These are phyloP conservation scores for Dalbergia oliveri DNA, from an alignment of 306 rosid species.

Conservation along the genomic window DNA sequence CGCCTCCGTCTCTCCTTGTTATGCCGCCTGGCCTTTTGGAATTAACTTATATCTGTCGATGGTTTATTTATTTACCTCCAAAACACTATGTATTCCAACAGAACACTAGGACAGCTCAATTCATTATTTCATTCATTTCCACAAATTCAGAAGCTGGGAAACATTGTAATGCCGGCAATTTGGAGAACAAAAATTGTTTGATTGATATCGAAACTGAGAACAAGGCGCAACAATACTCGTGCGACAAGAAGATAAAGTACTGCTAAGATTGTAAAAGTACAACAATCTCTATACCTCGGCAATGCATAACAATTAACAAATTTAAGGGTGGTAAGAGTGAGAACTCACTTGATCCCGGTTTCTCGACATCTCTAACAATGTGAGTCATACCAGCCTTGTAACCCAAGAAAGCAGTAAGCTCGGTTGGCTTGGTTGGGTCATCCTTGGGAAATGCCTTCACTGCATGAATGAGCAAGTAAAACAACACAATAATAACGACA, in stretches of 20 bases:
- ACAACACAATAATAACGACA: not conserved
- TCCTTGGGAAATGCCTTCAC: conserved; percentile 94
- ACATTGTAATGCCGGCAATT: not conserved
- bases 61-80: too few species aligned
- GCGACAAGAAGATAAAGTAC: too few species aligned
- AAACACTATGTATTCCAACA: too few species aligned
- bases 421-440: conserved; percentile 69
- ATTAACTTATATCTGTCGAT: too few species aligned
- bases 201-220: not conserved
- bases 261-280: too few species aligned
- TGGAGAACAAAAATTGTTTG: not conserved
- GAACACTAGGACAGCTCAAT: not conserved
- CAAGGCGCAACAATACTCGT: too few species aligned
- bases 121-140: too few species aligned
- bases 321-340: not conserved
- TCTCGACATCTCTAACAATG: conserved; percentile 85
- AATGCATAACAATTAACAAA: too few species aligned
- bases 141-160: not conserved
- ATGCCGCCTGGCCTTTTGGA: too few species aligned
- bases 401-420: conserved; percentile 75
- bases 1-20: too few species aligned
- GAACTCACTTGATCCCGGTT: conserved; percentile 77
- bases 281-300: too few species aligned
- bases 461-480: conserved; percentile 17
- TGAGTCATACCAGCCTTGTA: conserved; percentile 95